Percentiles rank a stretch among this genome's conserved stretches.
Evolutionary conservation across 371 early-diverging fungal species (phyloP).

Genomic region (Dinochytrium kinnereticum): DNA sequence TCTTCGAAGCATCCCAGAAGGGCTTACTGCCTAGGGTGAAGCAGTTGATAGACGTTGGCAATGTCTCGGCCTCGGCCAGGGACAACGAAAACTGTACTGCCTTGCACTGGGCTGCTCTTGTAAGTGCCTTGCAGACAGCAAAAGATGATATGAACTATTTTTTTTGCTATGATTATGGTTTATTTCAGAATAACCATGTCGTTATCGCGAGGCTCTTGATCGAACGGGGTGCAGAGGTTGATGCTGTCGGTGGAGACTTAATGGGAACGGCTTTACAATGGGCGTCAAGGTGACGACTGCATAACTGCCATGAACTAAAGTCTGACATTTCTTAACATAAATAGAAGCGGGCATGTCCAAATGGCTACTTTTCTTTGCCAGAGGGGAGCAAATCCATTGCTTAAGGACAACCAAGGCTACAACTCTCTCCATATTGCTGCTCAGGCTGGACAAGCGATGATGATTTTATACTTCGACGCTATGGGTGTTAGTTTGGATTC

Average conservation of each 20-base stretch:
- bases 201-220: slow-evolving; percentile 79
- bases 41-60: slow-evolving; percentile 37
- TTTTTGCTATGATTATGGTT: no score
- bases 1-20: slow-evolving; percentile 45
- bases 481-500: slow-evolving; percentile 75
- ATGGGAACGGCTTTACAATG: slow-evolving; percentile 89
- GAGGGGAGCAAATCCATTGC: slow-evolving; percentile 75
- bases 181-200: slow-evolving; percentile 73
- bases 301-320: no score
- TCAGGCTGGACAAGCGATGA: slow-evolving; percentile 80
- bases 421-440: slow-evolving; percentile 89
- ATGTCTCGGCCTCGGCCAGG: slow-evolving; percentile 22
- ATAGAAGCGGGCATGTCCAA: slow-evolving; percentile 65
- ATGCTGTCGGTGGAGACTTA: slow-evolving; percentile 74
- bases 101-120: slow-evolving; percentile 51
- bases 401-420: slow-evolving; percentile 86
- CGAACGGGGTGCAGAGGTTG: slow-evolving; percentile 78
- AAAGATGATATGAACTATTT: not conserved
- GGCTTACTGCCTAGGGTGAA: slow-evolving; percentile 37
- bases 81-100: slow-evolving; percentile 42
- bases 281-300: slow-evolving; percentile 85
- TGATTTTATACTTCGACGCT: slow-evolving; percentile 73
- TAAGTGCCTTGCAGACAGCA: slow-evolving; percentile 20
- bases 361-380: slow-evolving; percentile 74
- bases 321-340: not conserved